Evolutionary conservation across 331 rosid species (phyloP).

Genomic region (Spiraea crenata): DNA sequence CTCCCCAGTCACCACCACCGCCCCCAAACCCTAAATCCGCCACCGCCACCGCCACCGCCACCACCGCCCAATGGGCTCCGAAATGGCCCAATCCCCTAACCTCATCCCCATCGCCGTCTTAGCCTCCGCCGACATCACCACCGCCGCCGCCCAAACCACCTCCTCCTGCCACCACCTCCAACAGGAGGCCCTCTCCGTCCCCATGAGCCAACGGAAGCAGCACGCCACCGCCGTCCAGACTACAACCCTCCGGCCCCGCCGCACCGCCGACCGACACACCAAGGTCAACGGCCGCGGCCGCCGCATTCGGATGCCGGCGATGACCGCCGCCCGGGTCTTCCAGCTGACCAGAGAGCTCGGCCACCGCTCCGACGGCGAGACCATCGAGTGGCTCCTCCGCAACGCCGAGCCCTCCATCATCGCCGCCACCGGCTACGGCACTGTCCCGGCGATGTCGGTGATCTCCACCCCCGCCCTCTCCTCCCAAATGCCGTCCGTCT

Average conservation of each 20-base stretch:
- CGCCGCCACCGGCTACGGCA: conserved; percentile 78
- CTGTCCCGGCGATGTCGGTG: conserved; percentile 41
- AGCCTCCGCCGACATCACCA: conserved; percentile 1
- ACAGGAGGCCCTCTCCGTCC: background rate
- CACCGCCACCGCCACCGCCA: conserved; percentile 26
- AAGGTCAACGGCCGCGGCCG: conserved; percentile 93
- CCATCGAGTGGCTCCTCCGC: conserved; percentile 89
- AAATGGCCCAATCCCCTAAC: background rate
- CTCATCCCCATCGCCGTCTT: conserved; percentile 11
- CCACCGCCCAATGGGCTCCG: no score
- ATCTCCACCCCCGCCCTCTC: conserved; percentile 32
- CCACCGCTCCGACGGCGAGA: conserved; percentile 93
- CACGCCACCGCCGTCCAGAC: no score
- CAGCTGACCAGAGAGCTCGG: conserved; percentile 89
- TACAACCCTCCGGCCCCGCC: background rate
- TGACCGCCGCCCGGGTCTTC: conserved; percentile 82
- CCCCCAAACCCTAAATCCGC: background rate
- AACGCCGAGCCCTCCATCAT: conserved; percentile 77
- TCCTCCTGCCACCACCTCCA: background rate
- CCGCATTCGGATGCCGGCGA: conserved; percentile 86
- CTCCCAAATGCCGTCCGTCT: conserved; percentile 27
- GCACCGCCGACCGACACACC: conserved; percentile 65
- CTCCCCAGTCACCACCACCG: background rate
- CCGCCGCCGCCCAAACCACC: background rate
- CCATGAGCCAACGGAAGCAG: no score